A percentile compares a stretch with the other conserved stretches of the same genome.
Evolutionary conservation across 306 rosid species (phyloP).

Genomic region (Lathyrus aphaca): DNA sequence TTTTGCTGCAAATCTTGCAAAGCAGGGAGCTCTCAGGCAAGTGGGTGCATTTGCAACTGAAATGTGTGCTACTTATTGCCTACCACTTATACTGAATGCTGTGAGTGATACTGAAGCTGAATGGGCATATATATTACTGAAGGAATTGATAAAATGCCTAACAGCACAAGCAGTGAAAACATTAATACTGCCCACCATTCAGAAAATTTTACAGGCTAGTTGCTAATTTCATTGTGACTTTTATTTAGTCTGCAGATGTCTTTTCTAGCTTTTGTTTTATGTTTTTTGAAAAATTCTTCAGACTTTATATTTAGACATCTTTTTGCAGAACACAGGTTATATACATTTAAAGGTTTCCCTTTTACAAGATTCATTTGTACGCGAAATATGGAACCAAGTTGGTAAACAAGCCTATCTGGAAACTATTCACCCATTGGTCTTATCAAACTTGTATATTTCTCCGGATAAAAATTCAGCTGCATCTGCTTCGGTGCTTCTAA

Average conservation of each 20-base stretch:
- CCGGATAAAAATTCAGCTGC: slow-evolving; percentile 83
- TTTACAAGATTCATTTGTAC: slow-evolving; percentile 91
- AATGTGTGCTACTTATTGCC: slow-evolving; percentile 84
- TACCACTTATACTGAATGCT: slow-evolving; percentile 65
- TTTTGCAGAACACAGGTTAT: slow-evolving; percentile 83
- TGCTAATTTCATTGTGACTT: slow-evolving; percentile 38
- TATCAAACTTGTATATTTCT: slow-evolving; percentile 70
- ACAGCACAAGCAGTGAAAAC: slow-evolving; percentile 70
- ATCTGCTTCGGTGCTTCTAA: slow-evolving; percentile 91
- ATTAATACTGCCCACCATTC: slow-evolving; percentile 78
- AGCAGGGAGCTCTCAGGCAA: slow-evolving; percentile 76
- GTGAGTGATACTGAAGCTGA: slow-evolving; percentile 78
- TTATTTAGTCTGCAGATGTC: slow-evolving; percentile 21
- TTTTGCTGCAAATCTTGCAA: slow-evolving; percentile 86
- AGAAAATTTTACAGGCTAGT: slow-evolving; percentile 94
- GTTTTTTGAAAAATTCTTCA: slow-evolving; percentile 19
- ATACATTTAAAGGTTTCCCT: slow-evolving; percentile 85
- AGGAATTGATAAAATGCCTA: slow-evolving; percentile 80
- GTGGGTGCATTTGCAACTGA: slow-evolving; percentile 87
- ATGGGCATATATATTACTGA: slow-evolving; percentile 75
- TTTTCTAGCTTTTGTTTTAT: not conserved
- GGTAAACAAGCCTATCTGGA: slow-evolving; percentile 88
- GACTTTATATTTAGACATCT: slow-evolving; percentile 43
- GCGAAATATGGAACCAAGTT: slow-evolving; percentile 79
- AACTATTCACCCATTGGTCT: slow-evolving; percentile 80